Percentiles rank a stretch among this genome's conserved stretches.
phyloP scores from a whole-genome alignment of 2,329 filamentous ascomycete genomes.

The Thielaviopsis punctulata region DNA sequence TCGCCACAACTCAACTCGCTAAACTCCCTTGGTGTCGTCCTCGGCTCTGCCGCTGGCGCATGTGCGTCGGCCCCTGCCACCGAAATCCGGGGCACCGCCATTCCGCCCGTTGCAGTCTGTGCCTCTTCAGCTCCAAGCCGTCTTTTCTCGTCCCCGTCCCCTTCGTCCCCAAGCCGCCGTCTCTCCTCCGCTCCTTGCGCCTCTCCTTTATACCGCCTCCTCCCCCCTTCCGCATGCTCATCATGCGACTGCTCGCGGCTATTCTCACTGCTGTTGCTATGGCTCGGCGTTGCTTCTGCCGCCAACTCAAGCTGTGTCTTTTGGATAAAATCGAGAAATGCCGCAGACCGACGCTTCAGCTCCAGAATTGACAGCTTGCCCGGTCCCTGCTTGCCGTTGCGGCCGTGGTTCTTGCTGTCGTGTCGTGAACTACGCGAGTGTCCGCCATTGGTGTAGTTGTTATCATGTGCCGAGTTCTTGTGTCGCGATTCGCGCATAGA shows the following conservation, averaged over 20 bases:
- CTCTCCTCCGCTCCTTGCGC: too few species aligned
- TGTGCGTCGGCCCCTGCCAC: background rate
- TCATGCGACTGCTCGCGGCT: conserved; percentile 21
- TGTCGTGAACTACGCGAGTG: conserved; percentile 12
- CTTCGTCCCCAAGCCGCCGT: too few species aligned
- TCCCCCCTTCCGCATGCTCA: too few species aligned
- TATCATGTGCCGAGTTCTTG: conserved; percentile 2
- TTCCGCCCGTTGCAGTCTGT: background rate
- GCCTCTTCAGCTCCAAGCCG: too few species aligned
- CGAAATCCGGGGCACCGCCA: background rate
- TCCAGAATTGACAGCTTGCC: conserved; percentile 71
- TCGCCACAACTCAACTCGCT: conserved; percentile 61
- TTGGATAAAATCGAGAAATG: conserved; percentile 78
- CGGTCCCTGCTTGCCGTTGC: conserved; percentile 36
- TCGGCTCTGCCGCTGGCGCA: conserved; percentile 4
- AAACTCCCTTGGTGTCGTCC: conserved; percentile 35
- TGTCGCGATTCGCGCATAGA: conserved; percentile 29
- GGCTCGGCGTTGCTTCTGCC: conserved; percentile 32
- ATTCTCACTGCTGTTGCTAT: conserved; percentile 18
- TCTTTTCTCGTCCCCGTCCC: too few species aligned
- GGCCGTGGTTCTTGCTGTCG: conserved; percentile 27
- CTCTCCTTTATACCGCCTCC: too few species aligned
- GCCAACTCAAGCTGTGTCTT: conserved; percentile 79
- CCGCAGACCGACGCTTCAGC: conserved; percentile 68
- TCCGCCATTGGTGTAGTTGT: background rate